phyloP scores from a whole-genome alignment of 2,329 filamentous ascomycete genomes.

The Zymoseptoria tritici region DNA sequence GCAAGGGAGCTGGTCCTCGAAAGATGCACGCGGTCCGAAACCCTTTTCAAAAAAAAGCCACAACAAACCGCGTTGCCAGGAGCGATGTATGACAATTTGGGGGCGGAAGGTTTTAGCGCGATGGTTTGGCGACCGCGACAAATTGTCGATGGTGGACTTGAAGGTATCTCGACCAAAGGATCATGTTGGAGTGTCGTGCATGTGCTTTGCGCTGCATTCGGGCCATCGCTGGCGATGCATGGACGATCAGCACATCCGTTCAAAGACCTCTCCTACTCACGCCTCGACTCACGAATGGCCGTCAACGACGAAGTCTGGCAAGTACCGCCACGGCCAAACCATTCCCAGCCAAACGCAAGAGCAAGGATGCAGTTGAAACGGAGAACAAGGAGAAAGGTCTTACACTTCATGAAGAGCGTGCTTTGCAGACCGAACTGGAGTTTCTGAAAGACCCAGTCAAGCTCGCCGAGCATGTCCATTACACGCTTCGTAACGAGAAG shows the following conservation, averaged over 20 bases:
- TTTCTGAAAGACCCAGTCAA: conserved; percentile 64
- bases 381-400: background rate
- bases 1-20: background rate
- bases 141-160: background rate
- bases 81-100: background rate
- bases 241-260: conserved; percentile 3
- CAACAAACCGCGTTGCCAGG: background rate
- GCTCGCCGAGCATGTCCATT: conserved; percentile 60
- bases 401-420: conserved; percentile 6
- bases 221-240: conserved; percentile 31
- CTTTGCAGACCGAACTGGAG: conserved; percentile 50
- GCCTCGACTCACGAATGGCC: conserved; percentile 7
- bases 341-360: conserved; percentile 1
- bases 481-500: conserved; percentile 51
- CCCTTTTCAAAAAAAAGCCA: background rate
- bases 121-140: background rate
- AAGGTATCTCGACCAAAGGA: background rate
- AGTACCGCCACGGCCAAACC: background rate
- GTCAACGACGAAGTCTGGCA: background rate
- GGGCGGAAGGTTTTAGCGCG: background rate
- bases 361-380: background rate
- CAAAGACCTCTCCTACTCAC: conserved; percentile 20
- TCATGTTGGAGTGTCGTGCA: conserved; percentile 40
- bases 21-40: background rate
- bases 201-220: conserved; percentile 39